Conservation (phyloP, 768 basidiomycete species). For the Sistotremastrum suecicum region DNA sequence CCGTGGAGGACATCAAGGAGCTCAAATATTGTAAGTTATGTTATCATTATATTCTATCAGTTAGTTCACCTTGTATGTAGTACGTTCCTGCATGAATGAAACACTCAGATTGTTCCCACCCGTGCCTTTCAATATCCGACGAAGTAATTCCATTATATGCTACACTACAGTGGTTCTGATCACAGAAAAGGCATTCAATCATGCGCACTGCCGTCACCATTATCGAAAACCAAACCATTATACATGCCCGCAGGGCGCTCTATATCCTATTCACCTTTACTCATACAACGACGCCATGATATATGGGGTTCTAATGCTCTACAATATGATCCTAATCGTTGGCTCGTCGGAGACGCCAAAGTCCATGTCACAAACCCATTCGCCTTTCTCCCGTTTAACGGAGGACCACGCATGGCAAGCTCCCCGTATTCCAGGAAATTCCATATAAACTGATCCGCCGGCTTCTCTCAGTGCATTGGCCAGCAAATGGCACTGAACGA, state of each 20-base stretch:
- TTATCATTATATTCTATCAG: background rate
- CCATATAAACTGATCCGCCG: background rate
- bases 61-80: background rate
- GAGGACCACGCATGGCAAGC: constrained; percentile 13
- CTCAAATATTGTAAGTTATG: constrained; percentile 16
- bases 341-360: constrained; percentile 12
- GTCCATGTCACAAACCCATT: constrained; percentile 5
- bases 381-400: constrained; percentile 16
- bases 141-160: constrained; percentile 3
- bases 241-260: constrained; percentile 6
- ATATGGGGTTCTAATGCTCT: constrained; percentile 22
- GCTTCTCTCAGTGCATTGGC: constrained; percentile 5
- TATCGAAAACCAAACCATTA: constrained; percentile 1
- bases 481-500: constrained; percentile 15
- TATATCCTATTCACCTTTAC: constrained; percentile 14
- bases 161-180: background rate
- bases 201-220: constrained; percentile 6
- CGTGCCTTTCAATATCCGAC: constrained; percentile 20
- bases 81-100: constrained; percentile 19
- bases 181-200: constrained; percentile 4
- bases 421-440: background rate
- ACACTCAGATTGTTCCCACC: constrained; percentile 23
- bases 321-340: constrained; percentile 20
- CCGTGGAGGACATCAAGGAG: constrained; percentile 11
- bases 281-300: constrained; percentile 17